Evolutionary conservation across 257 asterid genomes (phyloP).

Genomic region (Gentiana dahurica): DNA sequence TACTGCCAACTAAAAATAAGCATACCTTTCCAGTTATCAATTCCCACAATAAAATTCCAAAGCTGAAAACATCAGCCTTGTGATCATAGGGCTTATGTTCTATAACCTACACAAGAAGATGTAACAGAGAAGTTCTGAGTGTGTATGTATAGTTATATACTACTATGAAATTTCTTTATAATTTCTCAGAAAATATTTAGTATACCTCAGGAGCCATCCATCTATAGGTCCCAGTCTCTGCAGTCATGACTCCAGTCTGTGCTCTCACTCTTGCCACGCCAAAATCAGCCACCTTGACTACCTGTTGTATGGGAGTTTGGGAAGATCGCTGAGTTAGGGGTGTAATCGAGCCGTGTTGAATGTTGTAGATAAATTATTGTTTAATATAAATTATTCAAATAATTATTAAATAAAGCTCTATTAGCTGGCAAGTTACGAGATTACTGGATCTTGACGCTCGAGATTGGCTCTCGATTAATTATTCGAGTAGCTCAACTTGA

Average conservation of each 20-base stretch:
- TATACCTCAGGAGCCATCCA: conserved; percentile 99
- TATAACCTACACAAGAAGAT: conserved; percentile 49
- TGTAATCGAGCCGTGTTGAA: no score
- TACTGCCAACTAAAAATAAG: conserved; percentile 4
- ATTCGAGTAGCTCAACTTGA: no score
- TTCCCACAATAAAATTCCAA: conserved; percentile 92
- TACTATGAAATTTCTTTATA: background rate
- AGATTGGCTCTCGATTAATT: no score
- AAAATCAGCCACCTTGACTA: conserved; percentile 96
- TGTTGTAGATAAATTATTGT: no score
- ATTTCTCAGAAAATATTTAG: conserved; percentile 8
- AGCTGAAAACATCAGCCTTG: conserved; percentile 90
- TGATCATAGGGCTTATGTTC: conserved; percentile 95
- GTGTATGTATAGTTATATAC: conserved; percentile 13
- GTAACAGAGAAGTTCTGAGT: conserved; percentile 10
- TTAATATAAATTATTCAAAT: no score
- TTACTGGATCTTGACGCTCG: no score
- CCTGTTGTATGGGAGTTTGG: conserved; percentile 34
- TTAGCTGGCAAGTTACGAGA: no score
- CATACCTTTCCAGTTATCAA: conserved; percentile 85
- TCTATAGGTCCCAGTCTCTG: conserved; percentile 97
- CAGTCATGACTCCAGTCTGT: conserved; percentile 96
- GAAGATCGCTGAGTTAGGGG: background rate
- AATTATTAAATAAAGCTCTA: no score
- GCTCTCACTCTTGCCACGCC: conserved; percentile 98